A percentile compares a stretch with the other conserved stretches of the same genome.
These are phyloP conservation scores for Anthracocystis panici-leucophaei DNA, from an alignment of 1,284 basidiomycete species.

Conservation along the genomic window DNA sequence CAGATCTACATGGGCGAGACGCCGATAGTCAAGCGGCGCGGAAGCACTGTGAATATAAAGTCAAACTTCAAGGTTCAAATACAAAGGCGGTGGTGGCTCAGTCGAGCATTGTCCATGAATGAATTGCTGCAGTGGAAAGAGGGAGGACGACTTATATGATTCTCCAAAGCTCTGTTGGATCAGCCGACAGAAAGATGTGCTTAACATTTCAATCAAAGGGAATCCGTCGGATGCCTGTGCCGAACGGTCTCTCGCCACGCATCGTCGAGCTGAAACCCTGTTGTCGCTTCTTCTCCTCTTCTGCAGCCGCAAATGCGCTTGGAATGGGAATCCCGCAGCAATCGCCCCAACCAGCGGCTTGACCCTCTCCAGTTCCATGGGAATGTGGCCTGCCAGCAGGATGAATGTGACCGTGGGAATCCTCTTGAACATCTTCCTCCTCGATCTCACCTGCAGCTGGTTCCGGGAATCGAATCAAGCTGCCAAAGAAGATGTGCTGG, in stretches of 20 bases:
- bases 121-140: background rate
- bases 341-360: slow-evolving; percentile 81
- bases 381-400: slow-evolving; percentile 37
- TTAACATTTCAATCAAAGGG: slow-evolving; percentile 33
- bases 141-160: background rate
- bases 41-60: background rate
- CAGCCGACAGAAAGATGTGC: background rate
- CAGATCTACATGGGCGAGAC: too few relatives aligned
- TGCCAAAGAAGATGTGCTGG: slow-evolving; percentile 95
- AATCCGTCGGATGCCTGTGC: slow-evolving; percentile 37
- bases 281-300: slow-evolving; percentile 53
- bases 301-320: slow-evolving; percentile 71
- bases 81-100: background rate
- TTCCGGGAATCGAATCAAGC: slow-evolving; percentile 80
- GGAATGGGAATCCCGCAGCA: slow-evolving; percentile 73
- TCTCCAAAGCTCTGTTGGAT: background rate
- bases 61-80: background rate
- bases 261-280: slow-evolving; percentile 35
- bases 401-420: slow-evolving; percentile 76
- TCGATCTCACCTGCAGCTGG: slow-evolving; percentile 62
- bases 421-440: slow-evolving; percentile 71
- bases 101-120: background rate
- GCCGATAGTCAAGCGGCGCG: too few relatives aligned
- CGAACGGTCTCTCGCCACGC: slow-evolving; percentile 40
- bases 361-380: slow-evolving; percentile 71